Conservation (phyloP, 176 grass and related monocot genomes). For the Avena eriantha region DNA sequence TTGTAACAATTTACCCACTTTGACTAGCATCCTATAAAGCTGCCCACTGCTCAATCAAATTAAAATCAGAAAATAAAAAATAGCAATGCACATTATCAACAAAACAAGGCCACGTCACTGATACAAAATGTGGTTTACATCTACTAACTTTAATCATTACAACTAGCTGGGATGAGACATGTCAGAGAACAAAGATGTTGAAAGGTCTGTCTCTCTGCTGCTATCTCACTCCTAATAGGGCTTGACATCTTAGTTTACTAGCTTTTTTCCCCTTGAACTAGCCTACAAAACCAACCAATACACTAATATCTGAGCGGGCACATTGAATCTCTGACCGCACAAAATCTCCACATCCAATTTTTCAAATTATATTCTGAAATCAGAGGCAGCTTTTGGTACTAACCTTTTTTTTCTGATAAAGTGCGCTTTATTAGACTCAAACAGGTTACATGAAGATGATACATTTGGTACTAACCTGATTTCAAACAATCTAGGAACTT, state of each 20-base stretch:
- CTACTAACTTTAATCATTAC: background rate
- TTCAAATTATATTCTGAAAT: background rate
- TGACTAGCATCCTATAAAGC: background rate
- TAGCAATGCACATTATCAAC: conserved; percentile 1
- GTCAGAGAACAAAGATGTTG: background rate
- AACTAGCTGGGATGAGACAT: background rate
- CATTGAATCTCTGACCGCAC: background rate
- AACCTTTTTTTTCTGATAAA: background rate
- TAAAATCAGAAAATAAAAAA: background rate
- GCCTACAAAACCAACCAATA: background rate
- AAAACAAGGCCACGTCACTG: background rate
- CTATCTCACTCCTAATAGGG: background rate
- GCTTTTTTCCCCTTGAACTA: background rate
- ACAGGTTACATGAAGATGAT: no score
- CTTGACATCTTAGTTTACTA: background rate
- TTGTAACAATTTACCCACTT: background rate
- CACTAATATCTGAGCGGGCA: background rate
- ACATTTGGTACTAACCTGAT: background rate
- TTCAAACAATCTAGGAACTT: background rate
- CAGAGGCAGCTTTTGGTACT: background rate
- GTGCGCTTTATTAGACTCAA: no score
- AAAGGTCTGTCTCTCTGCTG: background rate
- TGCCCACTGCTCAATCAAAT: background rate
- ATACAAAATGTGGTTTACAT: background rate
- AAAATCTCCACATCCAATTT: background rate